A percentile compares a stretch with the other conserved stretches of the same genome.
Conservation (phyloP, 371 early-diverging fungal genomes). For the Mucor indicus region DNA sequence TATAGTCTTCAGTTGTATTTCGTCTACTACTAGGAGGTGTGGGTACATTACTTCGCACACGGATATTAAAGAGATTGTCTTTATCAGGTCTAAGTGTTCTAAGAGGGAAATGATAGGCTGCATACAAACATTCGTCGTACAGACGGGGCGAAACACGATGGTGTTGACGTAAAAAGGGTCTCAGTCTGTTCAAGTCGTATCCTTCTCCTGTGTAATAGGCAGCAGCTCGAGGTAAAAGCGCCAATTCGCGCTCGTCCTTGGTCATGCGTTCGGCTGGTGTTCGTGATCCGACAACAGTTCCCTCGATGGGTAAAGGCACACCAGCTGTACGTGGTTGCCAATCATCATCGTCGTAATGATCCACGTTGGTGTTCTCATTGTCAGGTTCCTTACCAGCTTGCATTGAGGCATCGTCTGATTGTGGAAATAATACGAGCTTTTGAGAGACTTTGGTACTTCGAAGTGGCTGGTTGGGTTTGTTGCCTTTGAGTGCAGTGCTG, state of each 20-base stretch:
- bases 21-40: background rate
- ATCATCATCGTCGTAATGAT: too few species aligned
- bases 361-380: too few species aligned
- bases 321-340: too few species aligned
- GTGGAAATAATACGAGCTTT: conserved; percentile 89
- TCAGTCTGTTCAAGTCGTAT: conserved; percentile 59
- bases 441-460: conserved; percentile 89
- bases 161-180: conserved; percentile 52
- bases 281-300: conserved; percentile 37
- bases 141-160: conserved; percentile 53
- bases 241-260: conserved; percentile 54
- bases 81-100: conserved; percentile 44
- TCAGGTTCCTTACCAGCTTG: conserved; percentile 1
- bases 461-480: conserved; percentile 56
- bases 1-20: conserved; percentile 27
- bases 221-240: conserved; percentile 75
- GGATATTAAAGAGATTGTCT: conserved; percentile 38
- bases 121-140: conserved; percentile 65
- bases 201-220: conserved; percentile 88
- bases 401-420: conserved; percentile 28
- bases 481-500: conserved; percentile 9
- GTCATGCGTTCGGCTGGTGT: conserved; percentile 69
- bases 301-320: conserved; percentile 36
- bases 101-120: conserved; percentile 62
- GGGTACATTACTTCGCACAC: conserved; percentile 23